Conservation (phyloP, 2,329 filamentous ascomycete species). For the Calonectria honghensis region DNA sequence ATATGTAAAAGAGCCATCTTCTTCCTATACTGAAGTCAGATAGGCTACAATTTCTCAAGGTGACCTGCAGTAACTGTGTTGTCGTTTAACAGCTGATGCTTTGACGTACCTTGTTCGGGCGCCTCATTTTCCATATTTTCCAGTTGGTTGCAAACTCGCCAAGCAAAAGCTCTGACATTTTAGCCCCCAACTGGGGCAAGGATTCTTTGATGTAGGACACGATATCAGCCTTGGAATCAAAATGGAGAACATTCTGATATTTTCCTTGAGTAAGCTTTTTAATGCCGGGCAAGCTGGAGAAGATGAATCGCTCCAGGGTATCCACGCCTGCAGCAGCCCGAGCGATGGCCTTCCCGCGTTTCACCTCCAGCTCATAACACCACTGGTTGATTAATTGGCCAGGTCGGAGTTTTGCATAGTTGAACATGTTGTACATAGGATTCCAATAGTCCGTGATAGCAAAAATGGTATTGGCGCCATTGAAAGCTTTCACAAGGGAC, state of each 20-base stretch:
- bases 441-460: background rate
- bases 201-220: slow-evolving; percentile 5
- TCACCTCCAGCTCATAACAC: slow-evolving; percentile 5
- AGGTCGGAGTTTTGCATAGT: background rate
- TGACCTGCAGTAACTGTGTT: background rate
- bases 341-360: background rate
- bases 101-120: background rate
- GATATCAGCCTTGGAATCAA: background rate
- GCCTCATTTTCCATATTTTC: slow-evolving; percentile 15
- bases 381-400: background rate
- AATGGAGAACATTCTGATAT: slow-evolving; percentile 2
- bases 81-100: background rate
- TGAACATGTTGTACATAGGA: background rate
- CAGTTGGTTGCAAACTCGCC: slow-evolving; percentile 5
- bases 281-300: background rate
- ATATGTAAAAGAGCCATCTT: background rate
- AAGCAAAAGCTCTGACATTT: slow-evolving; percentile 2
- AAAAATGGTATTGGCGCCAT: background rate
- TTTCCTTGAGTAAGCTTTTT: background rate
- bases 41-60: no score
- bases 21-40: background rate
- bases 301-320: slow-evolving; percentile 6
- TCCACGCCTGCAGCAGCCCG: background rate
- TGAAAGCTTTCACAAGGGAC: background rate
- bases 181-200: background rate